Base-by-base conservation (phyloP, 257 asterid species). In the Thymus quinquecostatus region DNA sequence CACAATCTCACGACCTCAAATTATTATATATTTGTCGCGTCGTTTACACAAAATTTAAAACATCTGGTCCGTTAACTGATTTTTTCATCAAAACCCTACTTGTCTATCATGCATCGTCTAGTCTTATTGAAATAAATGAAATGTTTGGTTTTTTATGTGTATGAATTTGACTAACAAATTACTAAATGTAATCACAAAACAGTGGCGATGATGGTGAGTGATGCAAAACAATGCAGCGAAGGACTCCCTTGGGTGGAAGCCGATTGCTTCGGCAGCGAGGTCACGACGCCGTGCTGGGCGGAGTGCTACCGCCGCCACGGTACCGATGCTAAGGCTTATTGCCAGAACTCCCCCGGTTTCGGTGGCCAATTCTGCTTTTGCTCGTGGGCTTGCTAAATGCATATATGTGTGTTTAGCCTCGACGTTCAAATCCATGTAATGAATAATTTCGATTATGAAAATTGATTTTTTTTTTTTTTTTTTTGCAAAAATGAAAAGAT, bases 271-370 rank as follows among this genome's bases (percentile, higher is more conserved):
- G 57, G 69, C 1, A 41, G 11, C 57, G 12, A 43, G 6, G 57
- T 5, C 1, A 45, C 34, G 27, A 12, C 40, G 40, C 29, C 57
- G 56, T 64, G 57, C 1, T 45, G 56, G 56, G 28, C 41, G 29
- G 69, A 44, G 36, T 63, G 68, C n/a, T 8, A 44, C 55, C 27
- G 21, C 4, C 53, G 68, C 21, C 68, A 63, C 45, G 68, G 68
- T 1, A 21, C 54, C 6, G 0, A 8, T 2, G 71, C 61, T 51
- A 66, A 9, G 61, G 71, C 71, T 51, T 34, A 8, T n/a, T 66
- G 71, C 13, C 61, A 27, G 1, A 13, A 13, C 8, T 4, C 10
- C 9, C 71, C 71, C 1, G 68, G 10, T 21, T 10, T 63, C 4
- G 54, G 54, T 14, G 0, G 2, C n/a, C 27, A 21, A 21, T 9